A percentile compares a stretch with the other conserved stretches of the same genome.
These are phyloP conservation scores for Rhodotorula kratochvilovae DNA, from an alignment of 768 basidiomycete species.

Conservation along the genomic window DNA sequence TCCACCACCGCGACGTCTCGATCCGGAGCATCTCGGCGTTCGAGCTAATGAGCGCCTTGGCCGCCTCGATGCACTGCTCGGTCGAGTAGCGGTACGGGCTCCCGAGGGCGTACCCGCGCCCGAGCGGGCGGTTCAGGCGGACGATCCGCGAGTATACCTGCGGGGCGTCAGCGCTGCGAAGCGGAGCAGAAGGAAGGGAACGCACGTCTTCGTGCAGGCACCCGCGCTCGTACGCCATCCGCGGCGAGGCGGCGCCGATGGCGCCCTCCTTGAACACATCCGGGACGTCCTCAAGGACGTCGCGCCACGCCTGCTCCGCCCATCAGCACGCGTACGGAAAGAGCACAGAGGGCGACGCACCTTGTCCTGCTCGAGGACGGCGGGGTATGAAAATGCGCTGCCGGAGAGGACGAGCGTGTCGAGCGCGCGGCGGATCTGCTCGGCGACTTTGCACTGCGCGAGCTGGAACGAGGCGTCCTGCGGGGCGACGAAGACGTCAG, in stretches of 20 bases:
- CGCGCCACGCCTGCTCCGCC: constrained; percentile 3
- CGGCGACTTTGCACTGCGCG: constrained; percentile 25
- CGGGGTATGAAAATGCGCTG: constrained; percentile 6
- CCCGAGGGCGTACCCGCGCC: constrained; percentile 27
- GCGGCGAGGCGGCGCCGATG: neutral
- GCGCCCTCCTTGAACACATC: constrained; percentile 1
- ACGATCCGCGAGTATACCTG: constrained; percentile 36
- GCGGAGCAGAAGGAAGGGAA: neutral
- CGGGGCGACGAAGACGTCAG: no score
- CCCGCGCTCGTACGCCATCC: constrained; percentile 23
- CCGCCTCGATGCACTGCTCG: constrained; percentile 27
- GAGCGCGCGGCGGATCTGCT: constrained; percentile 28
- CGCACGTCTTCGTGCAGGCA: constrained; percentile 28
- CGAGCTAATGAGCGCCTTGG: constrained; percentile 28
- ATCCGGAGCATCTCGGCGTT: constrained; percentile 29
- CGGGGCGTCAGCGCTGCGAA: neutral
- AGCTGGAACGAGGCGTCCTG: constrained; percentile 37
- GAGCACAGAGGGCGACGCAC: neutral
- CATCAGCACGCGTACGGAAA: neutral
- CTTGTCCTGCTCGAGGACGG: constrained; percentile 30
- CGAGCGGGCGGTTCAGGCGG: constrained; percentile 39
- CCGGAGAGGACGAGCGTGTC: constrained; percentile 28
- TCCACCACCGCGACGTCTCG: constrained; percentile 29
- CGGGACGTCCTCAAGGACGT: constrained; percentile 13
- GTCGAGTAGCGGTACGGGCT: constrained; percentile 31